Evolutionary conservation across 345 rosid genomes (phyloP), one percentile per base, ranked within the genome.

Genomic region (Acer saccharum): DNA sequence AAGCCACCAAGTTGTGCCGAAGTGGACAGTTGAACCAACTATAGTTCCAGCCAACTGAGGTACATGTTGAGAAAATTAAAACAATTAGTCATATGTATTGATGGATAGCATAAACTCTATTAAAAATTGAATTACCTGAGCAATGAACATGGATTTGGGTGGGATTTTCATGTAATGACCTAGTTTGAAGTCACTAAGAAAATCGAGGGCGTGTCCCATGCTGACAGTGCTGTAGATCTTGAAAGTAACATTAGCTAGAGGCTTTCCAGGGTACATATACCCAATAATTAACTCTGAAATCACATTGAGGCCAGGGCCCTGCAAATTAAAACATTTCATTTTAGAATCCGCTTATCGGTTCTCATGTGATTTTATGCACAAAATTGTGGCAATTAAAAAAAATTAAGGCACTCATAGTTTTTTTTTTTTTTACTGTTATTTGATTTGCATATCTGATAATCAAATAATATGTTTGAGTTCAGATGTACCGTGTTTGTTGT

Each of bases 131-230:
- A 4, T 54, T 79, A 87, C 89, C 90, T 94, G 97, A 61, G 77
- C 94, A 18, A 83, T 21, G 82, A 94, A 94, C 97, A 94, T 94
- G 18, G 93, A 84, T 78, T 73, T 89, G 6, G 98, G 98, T 27
- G 97, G 94, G 76, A 94, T 74, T 86, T 94, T 94, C 97, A 92
- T 92, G 65, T 92, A 93, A 74, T 93, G 97, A n/a, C 96, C 98
- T 55, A 93, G 76, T 78, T 93, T 93, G 85, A 94, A 92, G 80
- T 92, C 98, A 4, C 75, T 73, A 0, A 91, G 65, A 68, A 94
- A 94, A 65, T 23, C 50, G n/a, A 92, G 85, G 57, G 97, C 98
- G 81, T 92, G 95, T 29, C 75, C 6, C 97, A 94, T 90, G 80
- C 96, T 92, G 75, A 91, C 87, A 74, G 83, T 86, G 57, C 96